Conservation (phyloP, 106 monocot species). For the Narthecium ossifragum region DNA sequence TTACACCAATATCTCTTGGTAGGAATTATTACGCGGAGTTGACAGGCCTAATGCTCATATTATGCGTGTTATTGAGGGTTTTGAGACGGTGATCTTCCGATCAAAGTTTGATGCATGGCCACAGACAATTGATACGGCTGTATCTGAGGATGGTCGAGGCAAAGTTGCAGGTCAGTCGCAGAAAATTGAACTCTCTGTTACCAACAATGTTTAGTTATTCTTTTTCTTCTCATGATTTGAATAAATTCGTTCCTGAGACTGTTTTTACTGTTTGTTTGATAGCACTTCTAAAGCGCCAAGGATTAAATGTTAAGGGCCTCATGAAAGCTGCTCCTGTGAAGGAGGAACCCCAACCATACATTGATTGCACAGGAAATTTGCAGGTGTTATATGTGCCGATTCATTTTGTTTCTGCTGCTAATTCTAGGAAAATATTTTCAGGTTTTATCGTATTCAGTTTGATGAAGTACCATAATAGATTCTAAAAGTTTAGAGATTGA, state of each 20-base stretch:
- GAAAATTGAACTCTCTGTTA: background rate
- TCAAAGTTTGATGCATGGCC: slow-evolving; percentile 79
- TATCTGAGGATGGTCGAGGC: slow-evolving; percentile 75
- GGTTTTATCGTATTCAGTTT: no score
- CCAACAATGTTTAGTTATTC: background rate
- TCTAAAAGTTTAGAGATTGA: no score
- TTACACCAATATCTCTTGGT: background rate
- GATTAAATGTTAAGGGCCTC: slow-evolving; percentile 89
- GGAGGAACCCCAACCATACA: slow-evolving; percentile 83
- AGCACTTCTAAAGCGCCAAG: slow-evolving; percentile 92
- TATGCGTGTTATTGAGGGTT: slow-evolving; percentile 69
- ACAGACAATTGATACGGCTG: slow-evolving; percentile 38
- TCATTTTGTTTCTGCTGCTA: background rate
- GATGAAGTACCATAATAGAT: no score
- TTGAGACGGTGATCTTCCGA: slow-evolving; percentile 65
- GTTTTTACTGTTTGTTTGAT: slow-evolving; percentile 1
- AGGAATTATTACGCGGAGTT: slow-evolving; percentile 47
- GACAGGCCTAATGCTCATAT: slow-evolving; percentile 49
- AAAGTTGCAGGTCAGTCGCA: slow-evolving; percentile 79
- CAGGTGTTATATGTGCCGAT: slow-evolving; percentile 34
- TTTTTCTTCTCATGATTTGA: background rate
- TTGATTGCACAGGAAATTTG: slow-evolving; percentile 88
- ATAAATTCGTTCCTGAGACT: background rate
- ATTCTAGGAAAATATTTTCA: no score
- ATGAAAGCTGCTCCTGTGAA: slow-evolving; percentile 57